These are phyloP conservation scores for Orbilia javanica DNA, from an alignment of 2,329 filamentous ascomycete genomes.

Conservation along the genomic window DNA sequence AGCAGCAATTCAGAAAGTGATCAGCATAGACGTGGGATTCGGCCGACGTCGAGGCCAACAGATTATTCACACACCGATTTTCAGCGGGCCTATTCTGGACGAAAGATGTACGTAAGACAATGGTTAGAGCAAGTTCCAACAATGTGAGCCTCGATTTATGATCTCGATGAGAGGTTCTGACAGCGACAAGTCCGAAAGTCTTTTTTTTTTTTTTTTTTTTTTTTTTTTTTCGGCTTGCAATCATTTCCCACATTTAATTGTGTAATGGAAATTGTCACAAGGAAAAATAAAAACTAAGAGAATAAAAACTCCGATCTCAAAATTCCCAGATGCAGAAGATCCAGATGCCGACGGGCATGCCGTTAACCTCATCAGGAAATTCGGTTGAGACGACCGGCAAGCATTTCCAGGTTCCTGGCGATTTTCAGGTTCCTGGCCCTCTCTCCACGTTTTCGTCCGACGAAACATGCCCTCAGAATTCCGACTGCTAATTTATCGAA, in stretches of 20 bases:
- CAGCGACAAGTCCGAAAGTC: not conserved
- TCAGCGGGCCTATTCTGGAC: not conserved
- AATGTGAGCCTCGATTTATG: not conserved
- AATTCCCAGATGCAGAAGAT: slow-evolving; percentile 16
- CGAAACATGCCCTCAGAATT: slow-evolving; percentile 27
- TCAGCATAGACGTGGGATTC: slow-evolving; percentile 34
- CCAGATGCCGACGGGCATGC: slow-evolving; percentile 33
- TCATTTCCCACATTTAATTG: slow-evolving; percentile 22
- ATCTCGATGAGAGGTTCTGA: slow-evolving; percentile 2
- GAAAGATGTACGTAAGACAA: not conserved
- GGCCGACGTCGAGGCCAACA: slow-evolving; percentile 19
- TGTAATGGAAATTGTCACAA: slow-evolving; percentile 45
- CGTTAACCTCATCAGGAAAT: slow-evolving; percentile 44
- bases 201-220: not conserved
- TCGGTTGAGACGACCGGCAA: slow-evolving; percentile 46
- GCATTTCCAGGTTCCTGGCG: slow-evolving; percentile 16
- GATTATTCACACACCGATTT: slow-evolving; percentile 39
- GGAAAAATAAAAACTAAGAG: not conserved
- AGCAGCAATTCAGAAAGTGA: slow-evolving; percentile 24
- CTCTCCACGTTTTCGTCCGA: slow-evolving; percentile 32
- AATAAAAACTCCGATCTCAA: slow-evolving; percentile 1
- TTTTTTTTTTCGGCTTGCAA: slow-evolving; percentile 1
- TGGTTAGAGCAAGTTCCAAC: slow-evolving; percentile 3
- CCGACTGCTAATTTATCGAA: slow-evolving; percentile 30
- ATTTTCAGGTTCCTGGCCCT: slow-evolving; percentile 18